Base-by-base conservation (phyloP, 2,329 filamentous ascomycete genomes). In the Talaromyces pinophilus region DNA sequence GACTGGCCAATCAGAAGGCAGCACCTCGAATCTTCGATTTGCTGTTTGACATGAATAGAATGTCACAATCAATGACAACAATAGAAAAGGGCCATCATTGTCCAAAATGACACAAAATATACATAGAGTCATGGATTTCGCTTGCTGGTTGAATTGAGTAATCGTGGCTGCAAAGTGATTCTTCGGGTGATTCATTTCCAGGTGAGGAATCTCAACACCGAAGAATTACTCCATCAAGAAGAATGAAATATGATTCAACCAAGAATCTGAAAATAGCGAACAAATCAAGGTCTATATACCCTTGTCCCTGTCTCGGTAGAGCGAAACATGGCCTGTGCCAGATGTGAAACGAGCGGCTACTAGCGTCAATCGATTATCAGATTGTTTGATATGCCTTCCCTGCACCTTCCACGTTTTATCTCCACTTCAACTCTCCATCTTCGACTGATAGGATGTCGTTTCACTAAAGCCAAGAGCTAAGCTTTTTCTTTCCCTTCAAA, bases 291-390 rank as follows among this genome's bases (percentile, higher is more conserved):
- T 30, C 52, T 35, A 38, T 57, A 35, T 35, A 35, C 52, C 28
- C 52, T 38, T 57, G 52, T 60, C 38, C 59, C 8, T 33, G 50
- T 54, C 50, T 46, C 28, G 5, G 8, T 15, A 40, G 46, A 42
- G 38, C 48, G 61, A 63, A 63, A 63, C 61, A 40, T 40, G 44
- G 33, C 19, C 60, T 40, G 60, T 63, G 60, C 60, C 60, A 55
- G 61, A 63, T 54, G 19, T 63, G 61, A 63, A 63, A 63, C 61
- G 38, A 50, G 61, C 61, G 48, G 48, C 35, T 63, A 60, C 57
- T 60, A 60, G 57, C 57, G 57, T 33, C 57, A 30, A 28, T 38
- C 22, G 28, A 25, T 22, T 46, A 46, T 59, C 57, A 59, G 57
- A 59, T 59, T 44, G 35, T 42, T 59, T 44, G 57, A 59, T 28